These are phyloP conservation scores for Pythium volutum DNA, from an alignment of 352 stramenopile genomes.

Conservation along the genomic window DNA sequence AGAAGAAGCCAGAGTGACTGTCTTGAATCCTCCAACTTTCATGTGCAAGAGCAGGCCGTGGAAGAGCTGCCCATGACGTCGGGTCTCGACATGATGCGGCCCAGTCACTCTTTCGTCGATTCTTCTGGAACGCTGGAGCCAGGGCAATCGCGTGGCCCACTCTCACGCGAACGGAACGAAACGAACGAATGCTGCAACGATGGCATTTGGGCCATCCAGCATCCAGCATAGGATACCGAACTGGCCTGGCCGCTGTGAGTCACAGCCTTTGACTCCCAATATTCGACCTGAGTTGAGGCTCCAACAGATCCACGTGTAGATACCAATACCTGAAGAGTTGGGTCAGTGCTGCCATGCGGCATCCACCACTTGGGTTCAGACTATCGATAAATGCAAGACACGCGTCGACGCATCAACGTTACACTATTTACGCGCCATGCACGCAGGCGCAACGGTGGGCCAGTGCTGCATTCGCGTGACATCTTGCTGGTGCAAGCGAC, in stretches of 20 bases:
- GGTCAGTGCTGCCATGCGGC: no score
- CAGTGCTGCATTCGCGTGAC: background rate
- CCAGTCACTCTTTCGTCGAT: conserved; percentile 21
- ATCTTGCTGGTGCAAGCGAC: background rate
- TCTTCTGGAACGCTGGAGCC: conserved; percentile 22
- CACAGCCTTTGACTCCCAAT: no score
- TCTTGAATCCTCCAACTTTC: background rate
- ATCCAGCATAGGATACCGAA: background rate
- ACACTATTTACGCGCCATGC: background rate
- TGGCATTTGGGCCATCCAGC: background rate
- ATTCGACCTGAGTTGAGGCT: no score
- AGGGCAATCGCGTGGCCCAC: background rate
- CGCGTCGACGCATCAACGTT: background rate
- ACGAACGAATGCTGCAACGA: background rate
- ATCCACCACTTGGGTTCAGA: no score
- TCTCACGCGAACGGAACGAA: conserved; percentile 15
- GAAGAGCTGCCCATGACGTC: background rate
- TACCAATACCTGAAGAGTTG: no score
- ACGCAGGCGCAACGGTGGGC: background rate
- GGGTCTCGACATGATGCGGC: conserved; percentile 7
- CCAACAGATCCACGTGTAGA: no score
- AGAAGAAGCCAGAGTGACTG: conserved; percentile 23
- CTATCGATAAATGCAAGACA: conserved; percentile 4
- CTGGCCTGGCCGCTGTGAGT: background rate
- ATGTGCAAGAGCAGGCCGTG: conserved; percentile 10